These are phyloP conservation scores for Coemansia sp. DNA, from an alignment of 192 early-diverging fungal species.

Conservation along the genomic window DNA sequence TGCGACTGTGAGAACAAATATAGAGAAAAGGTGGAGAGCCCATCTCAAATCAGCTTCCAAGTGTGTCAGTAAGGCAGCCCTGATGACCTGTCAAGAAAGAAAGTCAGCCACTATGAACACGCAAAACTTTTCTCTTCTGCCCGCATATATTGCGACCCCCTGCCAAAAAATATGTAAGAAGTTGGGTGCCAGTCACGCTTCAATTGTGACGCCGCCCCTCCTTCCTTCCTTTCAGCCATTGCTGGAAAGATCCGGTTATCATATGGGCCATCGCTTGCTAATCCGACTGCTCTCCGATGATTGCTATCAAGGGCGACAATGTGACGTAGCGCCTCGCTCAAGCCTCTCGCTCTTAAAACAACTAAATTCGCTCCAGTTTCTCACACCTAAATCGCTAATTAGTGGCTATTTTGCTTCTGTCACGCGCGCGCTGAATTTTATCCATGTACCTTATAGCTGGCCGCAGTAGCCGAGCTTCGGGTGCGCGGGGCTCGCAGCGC, in stretches of 20 bases:
- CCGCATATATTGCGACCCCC: constrained; percentile 2
- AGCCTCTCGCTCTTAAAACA: not conserved
- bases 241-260: not conserved
- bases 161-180: not conserved
- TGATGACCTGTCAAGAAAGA: not conserved
- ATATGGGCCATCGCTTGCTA: not conserved
- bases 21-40: not conserved
- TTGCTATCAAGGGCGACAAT: not conserved
- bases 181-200: not conserved
- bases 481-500: not conserved
- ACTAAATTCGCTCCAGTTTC: not conserved
- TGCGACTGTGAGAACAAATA: not conserved
- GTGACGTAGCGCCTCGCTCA: not conserved
- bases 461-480: constrained; percentile 12
- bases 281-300: not conserved
- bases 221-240: not conserved
- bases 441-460: constrained; percentile 28
- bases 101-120: constrained; percentile 1
- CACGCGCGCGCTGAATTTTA: not conserved
- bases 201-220: not conserved
- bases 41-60: not conserved
- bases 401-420: not conserved
- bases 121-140: not conserved
- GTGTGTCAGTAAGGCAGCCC: not conserved
- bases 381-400: not conserved